phyloP scores from a whole-genome alignment of 1,284 basidiomycete genomes.

The Vanrija sp. region DNA sequence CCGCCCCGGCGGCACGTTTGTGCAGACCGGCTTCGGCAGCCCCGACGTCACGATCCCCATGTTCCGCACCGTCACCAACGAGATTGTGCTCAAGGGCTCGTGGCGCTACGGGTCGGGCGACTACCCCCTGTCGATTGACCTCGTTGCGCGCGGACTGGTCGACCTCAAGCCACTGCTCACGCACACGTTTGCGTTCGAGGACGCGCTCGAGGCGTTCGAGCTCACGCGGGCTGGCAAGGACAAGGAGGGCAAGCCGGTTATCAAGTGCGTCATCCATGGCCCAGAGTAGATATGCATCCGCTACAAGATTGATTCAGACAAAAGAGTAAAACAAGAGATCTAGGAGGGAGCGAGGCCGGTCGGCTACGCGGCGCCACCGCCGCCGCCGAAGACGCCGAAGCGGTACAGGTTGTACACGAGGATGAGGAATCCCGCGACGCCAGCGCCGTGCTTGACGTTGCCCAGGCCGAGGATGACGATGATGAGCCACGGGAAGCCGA shows the following conservation, averaged over 20 bases:
- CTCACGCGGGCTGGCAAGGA: conserved; percentile 66
- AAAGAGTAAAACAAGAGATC: neutral
- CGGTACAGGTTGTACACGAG: conserved; percentile 46
- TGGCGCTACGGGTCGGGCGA: conserved; percentile 48
- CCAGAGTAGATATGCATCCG: conserved; percentile 28
- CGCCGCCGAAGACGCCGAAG: conserved; percentile 24
- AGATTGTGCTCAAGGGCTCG: conserved; percentile 43
- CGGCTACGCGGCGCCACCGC: too few relatives aligned
- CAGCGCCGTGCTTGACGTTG: conserved; percentile 36
- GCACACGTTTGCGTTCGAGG: conserved; percentile 59
- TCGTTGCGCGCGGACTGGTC: conserved; percentile 55
- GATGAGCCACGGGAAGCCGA: conserved; percentile 43
- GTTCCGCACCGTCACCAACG: conserved; percentile 42
- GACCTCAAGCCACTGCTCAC: conserved; percentile 56
- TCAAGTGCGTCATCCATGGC: conserved; percentile 49
- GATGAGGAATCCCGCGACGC: conserved; percentile 38
- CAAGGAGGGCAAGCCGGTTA: conserved; percentile 54
- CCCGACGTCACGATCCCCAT: conserved; percentile 46
- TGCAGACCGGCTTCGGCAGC: conserved; percentile 46
- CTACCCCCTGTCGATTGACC: conserved; percentile 54
- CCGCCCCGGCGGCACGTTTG: conserved; percentile 52
- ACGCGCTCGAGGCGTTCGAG: conserved; percentile 57
- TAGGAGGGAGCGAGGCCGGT: neutral
- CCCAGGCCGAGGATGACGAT: conserved; percentile 41
- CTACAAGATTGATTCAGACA: neutral